Evolutionary conservation across 768 basidiomycete species (phyloP).

Genomic region (Calocera cornea): DNA sequence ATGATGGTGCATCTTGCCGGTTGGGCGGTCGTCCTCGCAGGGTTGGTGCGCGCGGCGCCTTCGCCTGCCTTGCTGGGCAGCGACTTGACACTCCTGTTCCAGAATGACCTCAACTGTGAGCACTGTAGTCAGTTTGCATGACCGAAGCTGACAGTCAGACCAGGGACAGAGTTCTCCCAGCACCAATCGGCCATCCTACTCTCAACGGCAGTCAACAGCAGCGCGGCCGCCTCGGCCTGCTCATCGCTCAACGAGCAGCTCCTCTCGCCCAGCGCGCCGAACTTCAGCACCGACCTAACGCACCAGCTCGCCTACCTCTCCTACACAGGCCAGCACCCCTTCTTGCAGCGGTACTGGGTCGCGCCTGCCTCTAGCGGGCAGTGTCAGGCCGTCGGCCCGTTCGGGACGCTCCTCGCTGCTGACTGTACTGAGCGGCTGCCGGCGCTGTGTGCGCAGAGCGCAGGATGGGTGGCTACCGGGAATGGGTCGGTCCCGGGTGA

Average conservation of each 20-base stretch:
- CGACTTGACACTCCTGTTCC: slow-evolving; percentile 22
- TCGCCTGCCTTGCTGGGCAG: not conserved
- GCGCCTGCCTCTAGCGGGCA: not conserved
- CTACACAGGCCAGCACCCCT: not conserved
- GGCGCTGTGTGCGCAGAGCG: slow-evolving; percentile 10
- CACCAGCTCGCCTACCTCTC: slow-evolving; percentile 4
- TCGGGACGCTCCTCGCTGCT: not conserved
- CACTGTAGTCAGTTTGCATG: not conserved
- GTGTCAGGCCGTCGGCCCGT: not conserved
- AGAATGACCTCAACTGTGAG: slow-evolving; percentile 27
- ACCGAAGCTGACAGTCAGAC: not conserved
- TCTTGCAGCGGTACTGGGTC: slow-evolving; percentile 12
- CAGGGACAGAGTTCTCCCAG: slow-evolving; percentile 12
- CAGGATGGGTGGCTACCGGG: slow-evolving; percentile 1
- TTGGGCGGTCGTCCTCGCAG: not conserved
- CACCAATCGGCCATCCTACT: slow-evolving; percentile 11
- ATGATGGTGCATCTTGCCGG: not conserved
- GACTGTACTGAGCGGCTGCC: slow-evolving; percentile 3
- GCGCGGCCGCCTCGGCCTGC: slow-evolving; percentile 7
- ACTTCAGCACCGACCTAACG: slow-evolving; percentile 6
- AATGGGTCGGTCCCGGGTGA: not conserved
- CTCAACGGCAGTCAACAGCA: not conserved
- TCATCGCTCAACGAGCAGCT: slow-evolving; percentile 7
- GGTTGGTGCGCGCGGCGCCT: not conserved
- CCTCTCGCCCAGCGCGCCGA: not conserved